Base-by-base conservation (phyloP, 495 filamentous ascomycete genomes). In the Glutinoglossum americanum region DNA sequence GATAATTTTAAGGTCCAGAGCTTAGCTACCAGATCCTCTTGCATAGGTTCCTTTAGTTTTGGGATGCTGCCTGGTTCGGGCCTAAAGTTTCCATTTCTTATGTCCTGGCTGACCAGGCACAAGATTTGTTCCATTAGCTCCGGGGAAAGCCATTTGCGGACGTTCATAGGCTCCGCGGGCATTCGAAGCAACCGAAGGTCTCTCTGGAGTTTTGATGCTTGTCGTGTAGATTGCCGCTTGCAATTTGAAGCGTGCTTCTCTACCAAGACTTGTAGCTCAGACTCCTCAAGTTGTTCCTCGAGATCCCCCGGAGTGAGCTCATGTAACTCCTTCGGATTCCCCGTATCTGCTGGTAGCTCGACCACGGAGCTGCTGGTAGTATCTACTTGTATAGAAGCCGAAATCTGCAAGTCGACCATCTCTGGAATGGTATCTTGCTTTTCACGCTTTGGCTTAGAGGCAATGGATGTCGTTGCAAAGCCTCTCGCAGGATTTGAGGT, bases 391-490 rank as follows among this genome's bases (percentile, higher is more conserved):
- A 21, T 23, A 10, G 41, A 21, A 5, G n/a, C 41, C 10, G 41
- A 23, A 23, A 1, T 21, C 1, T 45, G 41, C 4, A 21, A n/a
- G 8, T 27, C 62, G 58, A 51, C 58, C 54, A 57, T 62, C 41
- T 68, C 60, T 61, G 44, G 10, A 28, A 59, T 39, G 73, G 64
- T 68, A 17, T 59, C 58, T 51, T 61, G 17, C n/a, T 23, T 60
- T 25, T 70, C 68, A 11, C 51, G 48, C 56, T 68, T 69, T 19
- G 65, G 49, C 57, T 93, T 95, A 8, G 85, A 90, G 41, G 87
- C 84, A 54, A 87, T 74, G 13, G 90, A 96, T 15, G 85, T 89
- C 1, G 92, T 98, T 59, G 89, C 87, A 72, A 96, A 88, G 9
- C 88, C 89, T 63, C 92, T 78, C 45, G 86, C 85, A 28, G 90